phyloP scores from a whole-genome alignment of 169 alveolate genomes.

The Eimeria tenella region DNA sequence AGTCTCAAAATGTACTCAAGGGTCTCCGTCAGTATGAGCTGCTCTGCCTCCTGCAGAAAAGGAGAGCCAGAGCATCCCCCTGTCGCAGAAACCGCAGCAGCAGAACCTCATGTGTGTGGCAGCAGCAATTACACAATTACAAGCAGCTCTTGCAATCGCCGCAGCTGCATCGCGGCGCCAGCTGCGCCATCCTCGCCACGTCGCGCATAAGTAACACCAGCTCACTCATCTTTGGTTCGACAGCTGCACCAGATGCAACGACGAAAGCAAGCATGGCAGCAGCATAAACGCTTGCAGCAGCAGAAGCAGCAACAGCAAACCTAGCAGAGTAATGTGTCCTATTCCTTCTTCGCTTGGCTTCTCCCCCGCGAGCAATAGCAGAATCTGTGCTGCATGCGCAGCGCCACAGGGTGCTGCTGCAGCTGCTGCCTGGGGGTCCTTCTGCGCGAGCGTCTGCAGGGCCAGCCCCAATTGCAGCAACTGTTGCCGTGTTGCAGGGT shows the following conservation, averaged over 20 bases:
- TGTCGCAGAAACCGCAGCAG: constrained; percentile 8
- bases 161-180: neutral
- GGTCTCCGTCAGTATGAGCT: constrained; percentile 29
- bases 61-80: neutral
- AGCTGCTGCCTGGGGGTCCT: neutral
- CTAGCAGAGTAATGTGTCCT: neutral
- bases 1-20: constrained; percentile 14
- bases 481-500: neutral
- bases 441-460: neutral
- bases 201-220: neutral
- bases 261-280: neutral
- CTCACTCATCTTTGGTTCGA: neutral
- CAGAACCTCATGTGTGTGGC: neutral
- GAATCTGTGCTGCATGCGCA: neutral
- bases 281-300: neutral
- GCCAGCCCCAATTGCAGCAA: neutral
- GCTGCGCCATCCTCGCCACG: neutral
- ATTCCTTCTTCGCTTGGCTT: neutral
- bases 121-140: neutral
- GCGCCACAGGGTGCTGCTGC: neutral
- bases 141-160: neutral
- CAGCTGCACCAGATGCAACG: neutral
- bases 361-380: neutral
- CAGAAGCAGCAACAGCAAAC: neutral
- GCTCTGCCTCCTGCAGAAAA: constrained; percentile 9